Evolutionary conservation across 768 basidiomycete species (phyloP), one percentile per base, ranked within the genome.

Genomic region (Amanita exitialis): DNA sequence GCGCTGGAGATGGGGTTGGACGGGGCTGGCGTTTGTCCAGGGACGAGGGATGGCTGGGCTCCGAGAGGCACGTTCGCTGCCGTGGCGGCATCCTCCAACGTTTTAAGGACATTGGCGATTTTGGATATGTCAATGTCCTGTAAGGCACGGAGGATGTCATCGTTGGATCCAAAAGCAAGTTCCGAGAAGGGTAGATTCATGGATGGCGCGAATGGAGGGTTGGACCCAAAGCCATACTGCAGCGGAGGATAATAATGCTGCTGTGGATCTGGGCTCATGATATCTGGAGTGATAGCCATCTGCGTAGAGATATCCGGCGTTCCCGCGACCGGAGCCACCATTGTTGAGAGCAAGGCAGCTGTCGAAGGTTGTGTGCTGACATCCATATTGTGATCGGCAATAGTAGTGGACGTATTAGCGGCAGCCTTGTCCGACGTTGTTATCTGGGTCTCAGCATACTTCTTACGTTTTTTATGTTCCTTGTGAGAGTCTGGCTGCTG

Each of bases 51-150:
- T 27, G 57, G 59, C 20, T 55, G 52, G 16, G 56, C 57, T 9
- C 54, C 38, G 61, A 54, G 50, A 16, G 73, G 63, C 3, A 64
- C 58, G 52, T 67, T 73, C 15, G 72, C 68, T 9, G 70, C 68
- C 21, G 71, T 68, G 1, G 78, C 72, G 15, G 77, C 78, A 30
- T 83, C 83, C 7, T 78, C 78, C 1, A 87, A 66, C 6, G 77
- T 76, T 62, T 79, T 82, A 52, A 90, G 70, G 9, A 80, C 82
- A 49, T 69, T 74, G 0, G 83, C 77, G 51, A 90, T 77, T 66
- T 82, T 86, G 47, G 82, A 73, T 51, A 84, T 70, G 57, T 90
- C 87, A 54, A 89, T 68, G 44, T 82, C 79, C 61, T 89, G 86
- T 44, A 90, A 64, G 9, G 79, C 80, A 30, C 81, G 84, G 39